Base-by-base conservation (phyloP, 164 flowering plant species). In the Aristolochia contorta region DNA sequence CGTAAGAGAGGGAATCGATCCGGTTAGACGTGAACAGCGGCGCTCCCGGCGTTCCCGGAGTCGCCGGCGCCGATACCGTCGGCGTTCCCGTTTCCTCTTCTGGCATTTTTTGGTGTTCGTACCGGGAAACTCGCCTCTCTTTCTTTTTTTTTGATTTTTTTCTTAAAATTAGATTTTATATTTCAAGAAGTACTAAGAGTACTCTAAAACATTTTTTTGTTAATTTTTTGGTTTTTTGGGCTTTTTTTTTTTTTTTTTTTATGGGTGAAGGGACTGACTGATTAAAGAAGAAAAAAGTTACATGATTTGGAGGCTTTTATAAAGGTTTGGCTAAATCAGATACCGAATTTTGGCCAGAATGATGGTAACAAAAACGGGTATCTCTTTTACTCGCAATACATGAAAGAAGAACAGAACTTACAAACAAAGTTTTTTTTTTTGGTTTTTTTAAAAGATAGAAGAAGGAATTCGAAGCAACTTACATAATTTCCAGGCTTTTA, bases 1-100 rank as follows among this genome's bases (percentile, higher is more conserved):
- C 96, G 59, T 83, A 88, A 0, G 94, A 86, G 64, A 84, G 60
- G 5, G 97, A 91, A 71, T 91, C 97, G 54, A 88, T 79, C 59
- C 91, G 69, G 64, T 60, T 37, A 10, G 73, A 47, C 51, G 89
- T 16, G 45, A 90, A 79, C 71, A 90, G 73, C 41, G 97, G 90
- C 12, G 71, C 77, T 0, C 84, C 90, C 0, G 92, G 91, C 19
- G 92, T 84, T 12, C 88, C 89, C 0, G 94, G 94, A 12, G 94
- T 87, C 48, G 85, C 75, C 63, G 97, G 95, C 1, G 85, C 80
- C 69, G 91, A 74, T 22, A 53, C 78, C 10, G 75, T 54, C 61
- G 85, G 80, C n/a, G 78, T 77, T 9, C 22, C 56, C 10, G 18
- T 48, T 57, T 73, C 87, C 1, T 64, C 20, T 51, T 80, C 91